Evolutionary conservation across 2,329 filamentous ascomycete species (phyloP).

Genomic region (Metarhizium guizhouense): DNA sequence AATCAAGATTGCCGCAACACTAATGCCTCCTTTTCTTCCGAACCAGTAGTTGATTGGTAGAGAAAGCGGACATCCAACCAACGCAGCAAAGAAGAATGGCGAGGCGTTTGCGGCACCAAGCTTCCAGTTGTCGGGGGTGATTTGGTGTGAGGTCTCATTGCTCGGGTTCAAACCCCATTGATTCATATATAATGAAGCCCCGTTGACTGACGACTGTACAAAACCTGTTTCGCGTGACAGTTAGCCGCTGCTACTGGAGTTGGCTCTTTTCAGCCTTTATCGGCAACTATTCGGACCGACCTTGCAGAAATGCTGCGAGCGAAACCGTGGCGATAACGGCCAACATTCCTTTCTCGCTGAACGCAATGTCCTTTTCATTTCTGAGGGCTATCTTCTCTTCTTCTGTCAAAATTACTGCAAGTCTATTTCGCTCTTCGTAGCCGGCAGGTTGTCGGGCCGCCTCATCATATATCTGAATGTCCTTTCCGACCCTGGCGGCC

Average conservation of each 20-base stretch:
- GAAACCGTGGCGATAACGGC: slow-evolving; percentile 33
- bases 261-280: too few species aligned
- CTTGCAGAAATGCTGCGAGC: slow-evolving; percentile 33
- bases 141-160: neutral
- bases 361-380: slow-evolving; percentile 27
- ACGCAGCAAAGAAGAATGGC: slow-evolving; percentile 29
- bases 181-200: slow-evolving; percentile 24
- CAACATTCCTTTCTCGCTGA: slow-evolving; percentile 29
- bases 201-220: slow-evolving; percentile 35
- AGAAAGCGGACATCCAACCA: slow-evolving; percentile 29
- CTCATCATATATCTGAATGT: slow-evolving; percentile 28
- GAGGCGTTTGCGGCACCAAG: slow-evolving; percentile 30
- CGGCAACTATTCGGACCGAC: slow-evolving; percentile 2
- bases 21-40: slow-evolving; percentile 31
- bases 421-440: slow-evolving; percentile 9
- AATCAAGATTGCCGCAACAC: slow-evolving; percentile 28
- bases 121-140: slow-evolving; percentile 22
- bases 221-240: slow-evolving; percentile 19
- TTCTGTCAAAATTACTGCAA: slow-evolving; percentile 22
- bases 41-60: slow-evolving; percentile 31
- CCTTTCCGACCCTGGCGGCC: slow-evolving; percentile 31
- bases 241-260: too few species aligned
- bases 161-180: slow-evolving; percentile 12
- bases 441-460: slow-evolving; percentile 18
- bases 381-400: slow-evolving; percentile 29